These are phyloP conservation scores for Cicer chorassanicum DNA, from an alignment of 306 rosid genomes.

Conservation along the genomic window DNA sequence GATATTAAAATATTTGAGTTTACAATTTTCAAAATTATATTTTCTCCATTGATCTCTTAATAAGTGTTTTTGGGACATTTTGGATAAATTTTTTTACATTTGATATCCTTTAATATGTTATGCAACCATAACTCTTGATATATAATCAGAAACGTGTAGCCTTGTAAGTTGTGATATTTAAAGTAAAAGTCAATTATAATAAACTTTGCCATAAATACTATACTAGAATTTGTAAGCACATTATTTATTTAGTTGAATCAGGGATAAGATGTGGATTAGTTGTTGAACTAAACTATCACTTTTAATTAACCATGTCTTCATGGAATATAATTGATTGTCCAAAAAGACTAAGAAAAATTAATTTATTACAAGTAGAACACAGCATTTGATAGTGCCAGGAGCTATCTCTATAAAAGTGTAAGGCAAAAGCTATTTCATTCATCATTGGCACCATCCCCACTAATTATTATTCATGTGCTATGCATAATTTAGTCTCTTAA, in stretches of 20 bases:
- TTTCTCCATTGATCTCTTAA: too few species aligned
- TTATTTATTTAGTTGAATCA: constrained; percentile 12
- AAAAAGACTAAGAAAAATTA: constrained; percentile 39
- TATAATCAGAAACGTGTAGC: constrained; percentile 20
- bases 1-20: too few species aligned
- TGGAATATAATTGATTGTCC: constrained; percentile 37
- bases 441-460: constrained; percentile 52
- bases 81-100: too few species aligned
- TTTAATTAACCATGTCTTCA: constrained; percentile 27
- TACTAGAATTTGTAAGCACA: constrained; percentile 28
- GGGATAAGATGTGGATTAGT: constrained; percentile 33
- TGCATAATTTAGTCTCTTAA: not conserved
- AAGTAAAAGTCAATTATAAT: constrained; percentile 17
- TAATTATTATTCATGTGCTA: constrained; percentile 52
- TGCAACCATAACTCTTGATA: too few species aligned
- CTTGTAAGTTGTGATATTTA: not conserved
- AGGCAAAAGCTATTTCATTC: constrained; percentile 48
- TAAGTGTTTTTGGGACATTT: too few species aligned
- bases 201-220: constrained; percentile 24
- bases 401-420: constrained; percentile 41
- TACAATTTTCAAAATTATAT: too few species aligned
- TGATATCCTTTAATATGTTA: too few species aligned
- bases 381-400: constrained; percentile 45
- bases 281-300: constrained; percentile 45
- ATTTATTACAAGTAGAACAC: constrained; percentile 43